Percentiles rank a stretch among this genome's conserved stretches.
These are phyloP conservation scores for Rhododendron simsii DNA, from an alignment of 148 eudicot species.

Conservation along the genomic window DNA sequence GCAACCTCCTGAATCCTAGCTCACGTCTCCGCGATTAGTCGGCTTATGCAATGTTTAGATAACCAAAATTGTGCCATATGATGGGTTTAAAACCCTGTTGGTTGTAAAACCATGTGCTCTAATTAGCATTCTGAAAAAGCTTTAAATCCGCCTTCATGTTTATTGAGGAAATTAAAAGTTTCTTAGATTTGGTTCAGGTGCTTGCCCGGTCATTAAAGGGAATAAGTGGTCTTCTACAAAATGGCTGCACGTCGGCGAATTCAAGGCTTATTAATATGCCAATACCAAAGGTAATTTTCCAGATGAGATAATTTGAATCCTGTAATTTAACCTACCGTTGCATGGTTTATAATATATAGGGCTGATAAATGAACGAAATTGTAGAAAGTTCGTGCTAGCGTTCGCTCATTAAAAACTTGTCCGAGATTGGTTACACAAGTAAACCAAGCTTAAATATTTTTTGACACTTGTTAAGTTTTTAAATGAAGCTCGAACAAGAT, in stretches of 20 bases:
- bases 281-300: constrained; percentile 20
- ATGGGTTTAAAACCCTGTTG: not conserved
- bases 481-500: no score
- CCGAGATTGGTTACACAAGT: no score
- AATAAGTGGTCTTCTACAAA: constrained; percentile 84
- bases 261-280: constrained; percentile 22
- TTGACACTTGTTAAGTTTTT: no score
- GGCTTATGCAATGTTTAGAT: no score
- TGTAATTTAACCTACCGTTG: not conserved
- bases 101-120: not conserved
- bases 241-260: constrained; percentile 72
- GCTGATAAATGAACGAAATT: no score
- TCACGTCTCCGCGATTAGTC: no score
- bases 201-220: constrained; percentile 72
- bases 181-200: constrained; percentile 34
- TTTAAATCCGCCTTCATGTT: not conserved
- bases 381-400: no score
- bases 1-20: no score
- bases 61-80: not conserved
- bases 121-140: not conserved
- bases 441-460: no score
- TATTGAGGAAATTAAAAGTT: not conserved
- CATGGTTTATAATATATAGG: not conserved
- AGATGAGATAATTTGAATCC: not conserved
- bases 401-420: no score